Conservation (phyloP, 352 stramenopile genomes). For the Blastocystis sp. region DNA sequence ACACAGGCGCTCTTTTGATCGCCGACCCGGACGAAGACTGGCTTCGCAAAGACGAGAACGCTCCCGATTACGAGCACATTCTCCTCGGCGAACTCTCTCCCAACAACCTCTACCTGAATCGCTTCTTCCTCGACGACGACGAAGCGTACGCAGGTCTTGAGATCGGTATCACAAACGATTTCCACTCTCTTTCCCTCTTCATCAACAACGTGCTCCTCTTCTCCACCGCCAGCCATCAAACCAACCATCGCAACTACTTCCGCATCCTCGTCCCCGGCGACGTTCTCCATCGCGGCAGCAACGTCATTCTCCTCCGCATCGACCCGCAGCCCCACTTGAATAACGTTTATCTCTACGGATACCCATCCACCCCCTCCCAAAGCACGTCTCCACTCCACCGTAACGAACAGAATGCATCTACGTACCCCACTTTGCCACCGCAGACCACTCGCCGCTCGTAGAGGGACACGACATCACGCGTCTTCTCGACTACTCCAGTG, state of each 20-base stretch:
- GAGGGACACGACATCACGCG: background rate
- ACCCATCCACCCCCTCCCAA: background rate
- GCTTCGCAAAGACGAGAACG: constrained; percentile 37
- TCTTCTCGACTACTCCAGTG: constrained; percentile 28
- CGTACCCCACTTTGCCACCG: background rate
- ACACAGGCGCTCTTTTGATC: background rate
- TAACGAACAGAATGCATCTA: background rate
- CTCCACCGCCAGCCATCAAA: background rate
- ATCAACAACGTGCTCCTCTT: constrained; percentile 9
- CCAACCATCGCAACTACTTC: constrained; percentile 31
- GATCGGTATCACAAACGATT: constrained; percentile 48
- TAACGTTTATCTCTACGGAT: constrained; percentile 44
- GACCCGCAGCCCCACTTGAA: constrained; percentile 5
- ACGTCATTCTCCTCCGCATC: background rate
- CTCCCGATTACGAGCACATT: background rate
- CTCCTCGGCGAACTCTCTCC: background rate
- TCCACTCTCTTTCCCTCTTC: background rate
- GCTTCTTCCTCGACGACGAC: background rate
- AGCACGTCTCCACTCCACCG: background rate
- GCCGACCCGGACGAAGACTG: background rate
- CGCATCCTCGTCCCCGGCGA: background rate
- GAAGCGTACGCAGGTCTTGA: background rate
- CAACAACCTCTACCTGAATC: constrained; percentile 10
- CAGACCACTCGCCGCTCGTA: background rate
- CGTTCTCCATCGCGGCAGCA: background rate